A percentile compares a stretch with the other conserved stretches of the same genome.
These are phyloP conservation scores for Collybia mongolica DNA, from an alignment of 768 basidiomycete species.

Conservation along the genomic window DNA sequence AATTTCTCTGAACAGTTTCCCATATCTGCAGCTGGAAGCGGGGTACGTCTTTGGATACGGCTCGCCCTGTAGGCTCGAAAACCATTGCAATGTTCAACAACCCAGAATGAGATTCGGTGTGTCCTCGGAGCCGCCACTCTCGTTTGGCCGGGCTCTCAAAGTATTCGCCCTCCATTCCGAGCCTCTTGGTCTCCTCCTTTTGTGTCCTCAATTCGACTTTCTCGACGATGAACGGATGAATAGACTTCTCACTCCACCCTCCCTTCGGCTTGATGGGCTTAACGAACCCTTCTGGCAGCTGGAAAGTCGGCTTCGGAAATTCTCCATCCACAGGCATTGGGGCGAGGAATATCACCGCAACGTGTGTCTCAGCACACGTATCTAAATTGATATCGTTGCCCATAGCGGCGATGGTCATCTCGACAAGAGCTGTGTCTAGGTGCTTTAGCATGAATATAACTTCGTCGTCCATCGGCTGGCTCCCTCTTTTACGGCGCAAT, in stretches of 20 bases:
- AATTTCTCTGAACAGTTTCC: background rate
- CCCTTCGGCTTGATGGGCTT: background rate
- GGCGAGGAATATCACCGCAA: background rate
- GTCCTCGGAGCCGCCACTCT: background rate
- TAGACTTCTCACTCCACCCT: background rate
- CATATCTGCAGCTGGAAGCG: background rate
- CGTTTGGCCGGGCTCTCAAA: background rate
- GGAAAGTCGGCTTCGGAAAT: background rate
- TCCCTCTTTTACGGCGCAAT: background rate
- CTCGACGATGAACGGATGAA: background rate
- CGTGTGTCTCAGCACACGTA: background rate
- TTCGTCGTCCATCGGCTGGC: background rate
- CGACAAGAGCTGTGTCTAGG: constrained; percentile 1
- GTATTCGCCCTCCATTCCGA: background rate
- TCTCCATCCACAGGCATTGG: background rate
- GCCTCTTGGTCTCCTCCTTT: background rate
- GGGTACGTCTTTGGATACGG: background rate
- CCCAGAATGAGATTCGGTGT: background rate
- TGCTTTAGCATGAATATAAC: background rate
- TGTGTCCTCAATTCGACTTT: background rate
- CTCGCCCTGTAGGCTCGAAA: background rate
- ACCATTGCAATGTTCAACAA: background rate
- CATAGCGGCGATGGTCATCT: background rate
- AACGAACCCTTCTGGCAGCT: background rate
- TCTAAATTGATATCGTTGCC: constrained; percentile 2